Evolutionary conservation across 2,329 filamentous ascomycete genomes (phyloP).

Genomic region (Ampelomyces quisqualis): DNA sequence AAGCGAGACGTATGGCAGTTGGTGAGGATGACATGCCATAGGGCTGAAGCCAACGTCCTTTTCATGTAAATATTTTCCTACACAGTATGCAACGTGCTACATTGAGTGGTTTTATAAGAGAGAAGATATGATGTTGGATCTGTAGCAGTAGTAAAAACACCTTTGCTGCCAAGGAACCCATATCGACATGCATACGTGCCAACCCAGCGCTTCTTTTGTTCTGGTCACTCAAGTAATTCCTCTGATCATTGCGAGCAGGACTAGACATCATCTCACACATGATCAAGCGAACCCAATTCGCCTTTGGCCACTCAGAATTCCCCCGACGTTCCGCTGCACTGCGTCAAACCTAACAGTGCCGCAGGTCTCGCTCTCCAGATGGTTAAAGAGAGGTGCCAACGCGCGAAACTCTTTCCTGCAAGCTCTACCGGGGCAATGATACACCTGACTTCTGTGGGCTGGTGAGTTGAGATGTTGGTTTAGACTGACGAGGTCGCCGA

Average conservation of each 20-base stretch:
- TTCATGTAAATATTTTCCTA: no score
- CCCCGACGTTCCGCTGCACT: constrained; percentile 20
- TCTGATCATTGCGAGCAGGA: no score
- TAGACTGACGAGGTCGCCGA: constrained; percentile 41
- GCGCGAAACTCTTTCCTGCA: constrained; percentile 46
- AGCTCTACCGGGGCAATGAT: constrained; percentile 49
- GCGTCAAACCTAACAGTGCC: constrained; percentile 44
- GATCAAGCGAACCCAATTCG: not conserved
- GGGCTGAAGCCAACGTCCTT: not conserved
- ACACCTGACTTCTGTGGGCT: constrained; percentile 51
- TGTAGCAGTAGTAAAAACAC: no score
- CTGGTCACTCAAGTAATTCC: no score
- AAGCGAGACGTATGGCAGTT: not conserved
- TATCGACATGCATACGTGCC: no score
- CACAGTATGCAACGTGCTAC: no score
- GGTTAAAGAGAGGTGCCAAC: constrained; percentile 47
- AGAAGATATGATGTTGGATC: no score
- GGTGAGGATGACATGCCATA: not conserved
- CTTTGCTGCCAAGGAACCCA: no score
- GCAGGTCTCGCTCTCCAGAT: constrained; percentile 51
- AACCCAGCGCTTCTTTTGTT: no score
- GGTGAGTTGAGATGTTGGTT: constrained; percentile 59
- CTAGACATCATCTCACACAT: no score
- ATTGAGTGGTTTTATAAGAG: no score
- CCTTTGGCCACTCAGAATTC: not conserved